Evolutionary conservation across 1,284 basidiomycete genomes (phyloP).

Genomic region (Amylostereum areolatum): DNA sequence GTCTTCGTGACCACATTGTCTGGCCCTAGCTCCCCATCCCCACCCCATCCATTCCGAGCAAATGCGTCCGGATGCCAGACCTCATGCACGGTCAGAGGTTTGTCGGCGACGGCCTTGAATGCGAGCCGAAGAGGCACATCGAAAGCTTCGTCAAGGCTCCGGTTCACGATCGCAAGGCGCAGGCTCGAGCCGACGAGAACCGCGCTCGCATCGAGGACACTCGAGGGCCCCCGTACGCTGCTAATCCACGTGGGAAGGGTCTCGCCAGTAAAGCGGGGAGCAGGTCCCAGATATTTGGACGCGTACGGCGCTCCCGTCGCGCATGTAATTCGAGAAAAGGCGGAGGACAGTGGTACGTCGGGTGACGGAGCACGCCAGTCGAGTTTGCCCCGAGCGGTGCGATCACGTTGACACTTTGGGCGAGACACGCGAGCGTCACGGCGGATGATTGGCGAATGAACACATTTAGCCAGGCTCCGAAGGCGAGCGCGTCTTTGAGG

Average conservation of each 20-base stretch:
- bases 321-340: constrained; percentile 52
- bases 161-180: constrained; percentile 44
- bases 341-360: constrained; percentile 49
- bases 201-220: constrained; percentile 42
- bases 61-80: constrained; percentile 37
- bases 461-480: constrained; percentile 57
- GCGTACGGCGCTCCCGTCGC: constrained; percentile 37
- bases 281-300: constrained; percentile 26
- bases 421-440: constrained; percentile 59
- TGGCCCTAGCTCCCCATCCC: constrained; percentile 30
- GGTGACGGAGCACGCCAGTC: constrained; percentile 42
- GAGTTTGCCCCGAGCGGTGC: constrained; percentile 38
- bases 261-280: constrained; percentile 36
- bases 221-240: constrained; percentile 29
- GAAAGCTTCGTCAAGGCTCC: constrained; percentile 28
- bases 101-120: constrained; percentile 18
- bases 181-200: constrained; percentile 35
- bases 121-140: constrained; percentile 33
- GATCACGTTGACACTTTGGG: constrained; percentile 56
- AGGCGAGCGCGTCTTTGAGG: constrained; percentile 55
- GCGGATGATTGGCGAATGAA: constrained; percentile 57
- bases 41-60: constrained; percentile 36
- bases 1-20: constrained; percentile 19
- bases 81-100: constrained; percentile 34
- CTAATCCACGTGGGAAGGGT: constrained; percentile 45